Evolutionary conservation across 805 yeast genomes (phyloP).

Genomic region (Candida mattraensis): DNA sequence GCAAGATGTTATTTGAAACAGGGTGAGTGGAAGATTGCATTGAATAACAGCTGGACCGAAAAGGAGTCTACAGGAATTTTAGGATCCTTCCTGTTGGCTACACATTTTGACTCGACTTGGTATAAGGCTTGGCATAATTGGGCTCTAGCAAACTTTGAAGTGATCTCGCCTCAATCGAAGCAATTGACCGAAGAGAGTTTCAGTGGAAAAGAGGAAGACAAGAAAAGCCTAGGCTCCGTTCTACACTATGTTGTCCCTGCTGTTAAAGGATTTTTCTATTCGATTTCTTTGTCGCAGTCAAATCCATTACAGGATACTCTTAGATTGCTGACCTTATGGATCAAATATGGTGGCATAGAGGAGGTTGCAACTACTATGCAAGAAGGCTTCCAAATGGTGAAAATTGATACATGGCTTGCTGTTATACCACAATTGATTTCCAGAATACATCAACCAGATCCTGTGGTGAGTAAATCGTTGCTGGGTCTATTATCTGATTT

Average conservation of each 20-base stretch:
- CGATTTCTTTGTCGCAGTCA: constrained; percentile 82
- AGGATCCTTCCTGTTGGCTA: constrained; percentile 89
- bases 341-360: constrained; percentile 89
- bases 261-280: constrained; percentile 91
- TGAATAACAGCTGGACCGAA: constrained; percentile 77
- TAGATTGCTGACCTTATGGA: constrained; percentile 89
- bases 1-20: constrained; percentile 96
- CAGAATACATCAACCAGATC: constrained; percentile 93
- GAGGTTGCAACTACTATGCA: constrained; percentile 89
- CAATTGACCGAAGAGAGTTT: constrained; percentile 17
- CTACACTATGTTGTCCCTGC: constrained; percentile 94
- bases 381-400: constrained; percentile 87
- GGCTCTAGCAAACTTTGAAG: constrained; percentile 98
- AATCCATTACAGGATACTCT: constrained; percentile 92
- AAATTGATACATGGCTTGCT: constrained; percentile 91
- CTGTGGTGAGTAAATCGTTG: constrained; percentile 74
- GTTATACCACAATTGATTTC: constrained; percentile 95
- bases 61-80: constrained; percentile 74
- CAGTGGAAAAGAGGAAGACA: constrained; percentile 18
- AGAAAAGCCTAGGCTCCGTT: constrained; percentile 53
- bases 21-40: constrained; percentile 95
- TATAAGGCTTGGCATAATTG: constrained; percentile 99
- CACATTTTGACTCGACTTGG: constrained; percentile 92
- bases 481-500: constrained; percentile 79
- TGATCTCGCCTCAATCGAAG: constrained; percentile 58